Evolutionary conservation across 129 eudicot species (phyloP).

Genomic region (Cynara cardunculus): DNA sequence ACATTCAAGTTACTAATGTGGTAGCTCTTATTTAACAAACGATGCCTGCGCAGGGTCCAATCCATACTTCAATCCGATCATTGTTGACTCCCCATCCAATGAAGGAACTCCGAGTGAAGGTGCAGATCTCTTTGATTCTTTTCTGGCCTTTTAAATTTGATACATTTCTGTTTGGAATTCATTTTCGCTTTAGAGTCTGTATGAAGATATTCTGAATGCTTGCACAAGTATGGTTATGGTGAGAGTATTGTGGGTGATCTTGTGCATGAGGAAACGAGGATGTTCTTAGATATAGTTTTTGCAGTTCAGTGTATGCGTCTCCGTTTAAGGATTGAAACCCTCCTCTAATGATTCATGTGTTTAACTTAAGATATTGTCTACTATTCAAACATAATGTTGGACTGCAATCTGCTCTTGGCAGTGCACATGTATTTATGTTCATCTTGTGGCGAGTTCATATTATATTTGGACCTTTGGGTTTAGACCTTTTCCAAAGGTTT

Average conservation of each 20-base stretch:
- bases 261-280: not conserved
- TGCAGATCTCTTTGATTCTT: conserved; percentile 12
- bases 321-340: not conserved
- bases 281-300: too few species aligned
- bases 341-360: not conserved
- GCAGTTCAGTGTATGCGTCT: not conserved
- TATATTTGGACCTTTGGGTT: not conserved
- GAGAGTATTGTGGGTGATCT: too few species aligned
- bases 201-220: not conserved
- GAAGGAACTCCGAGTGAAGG: conserved; percentile 98
- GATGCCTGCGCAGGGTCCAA: conserved; percentile 61
- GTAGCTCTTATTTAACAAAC: conserved; percentile 14
- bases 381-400: not conserved
- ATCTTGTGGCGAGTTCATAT: not conserved
- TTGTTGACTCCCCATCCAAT: conserved; percentile 94
- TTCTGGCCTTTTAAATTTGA: not conserved
- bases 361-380: not conserved
- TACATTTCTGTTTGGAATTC: not conserved
- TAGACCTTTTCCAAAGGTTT: not conserved
- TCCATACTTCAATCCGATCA: conserved; percentile 76
- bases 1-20: conserved; percentile 1
- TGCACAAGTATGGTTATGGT: not conserved
- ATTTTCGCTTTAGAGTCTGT: not conserved
- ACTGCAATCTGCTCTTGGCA: too few species aligned
- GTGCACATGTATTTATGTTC: not conserved